phyloP scores from a whole-genome alignment of 2,329 filamentous ascomycete genomes.

The Dryadomyces sulphureus region DNA sequence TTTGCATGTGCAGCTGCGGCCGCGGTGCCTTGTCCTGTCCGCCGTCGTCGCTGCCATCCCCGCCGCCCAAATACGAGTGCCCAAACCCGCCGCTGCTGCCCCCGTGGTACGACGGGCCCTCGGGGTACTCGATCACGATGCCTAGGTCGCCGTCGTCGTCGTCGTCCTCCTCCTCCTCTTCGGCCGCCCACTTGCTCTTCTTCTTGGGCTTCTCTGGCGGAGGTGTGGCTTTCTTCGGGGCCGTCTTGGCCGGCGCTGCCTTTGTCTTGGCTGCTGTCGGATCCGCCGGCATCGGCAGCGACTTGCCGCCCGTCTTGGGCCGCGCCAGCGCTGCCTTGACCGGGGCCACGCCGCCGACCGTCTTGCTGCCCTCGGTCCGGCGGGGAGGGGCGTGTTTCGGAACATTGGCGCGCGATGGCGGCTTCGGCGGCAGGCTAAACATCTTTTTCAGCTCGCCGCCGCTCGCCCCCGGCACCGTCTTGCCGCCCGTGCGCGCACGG shows the following conservation, averaged over 20 bases:
- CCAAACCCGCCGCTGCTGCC: not conserved
- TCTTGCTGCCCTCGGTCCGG: not conserved
- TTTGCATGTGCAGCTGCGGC: slow-evolving; percentile 8
- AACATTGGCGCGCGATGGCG: not conserved
- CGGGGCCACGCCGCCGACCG: not conserved
- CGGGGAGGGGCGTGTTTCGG: slow-evolving; percentile 1
- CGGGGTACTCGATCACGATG: slow-evolving; percentile 45
- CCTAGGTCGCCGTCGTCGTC: slow-evolving; percentile 42
- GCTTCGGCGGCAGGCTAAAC: not conserved
- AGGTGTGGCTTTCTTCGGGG: not conserved
- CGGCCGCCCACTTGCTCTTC: slow-evolving; percentile 20
- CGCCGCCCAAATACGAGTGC: too few relatives aligned
- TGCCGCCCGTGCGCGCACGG: not conserved
- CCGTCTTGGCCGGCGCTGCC: not conserved
- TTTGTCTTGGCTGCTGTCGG: slow-evolving; percentile 8
- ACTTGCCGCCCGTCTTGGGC: slow-evolving; percentile 3
- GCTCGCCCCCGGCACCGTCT: not conserved
- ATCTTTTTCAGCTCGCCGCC: not conserved
- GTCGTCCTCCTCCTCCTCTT: slow-evolving; percentile 34
- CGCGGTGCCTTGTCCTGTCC: not conserved
- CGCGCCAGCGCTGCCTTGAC: not conserved
- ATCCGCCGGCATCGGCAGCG: slow-evolving; percentile 10
- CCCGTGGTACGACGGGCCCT: slow-evolving; percentile 23
- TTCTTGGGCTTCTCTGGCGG: slow-evolving; percentile 12
- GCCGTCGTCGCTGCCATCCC: not conserved